Conservation (phyloP, 768 basidiomycete genomes). For the Rhodotorula babjevae region DNA sequence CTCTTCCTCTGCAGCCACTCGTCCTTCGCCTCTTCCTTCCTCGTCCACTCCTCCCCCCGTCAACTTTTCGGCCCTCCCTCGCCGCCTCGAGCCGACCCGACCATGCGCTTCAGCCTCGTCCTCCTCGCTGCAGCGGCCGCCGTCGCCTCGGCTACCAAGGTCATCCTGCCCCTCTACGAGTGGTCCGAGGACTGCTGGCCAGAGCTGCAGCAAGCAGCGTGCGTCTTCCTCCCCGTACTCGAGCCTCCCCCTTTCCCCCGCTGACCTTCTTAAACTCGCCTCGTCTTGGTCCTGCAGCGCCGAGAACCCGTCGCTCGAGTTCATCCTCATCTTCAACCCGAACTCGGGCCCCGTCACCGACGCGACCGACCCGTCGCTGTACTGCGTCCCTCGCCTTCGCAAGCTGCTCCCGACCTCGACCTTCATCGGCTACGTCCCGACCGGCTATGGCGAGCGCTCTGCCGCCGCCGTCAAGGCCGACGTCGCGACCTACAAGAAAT, state of each 20-base stretch:
- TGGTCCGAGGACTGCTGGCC: conserved; percentile 11
- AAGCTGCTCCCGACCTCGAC: background rate
- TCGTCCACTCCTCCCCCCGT: too few species aligned
- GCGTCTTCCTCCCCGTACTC: background rate
- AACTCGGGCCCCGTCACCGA: conserved; percentile 11
- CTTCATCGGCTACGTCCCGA: conserved; percentile 21
- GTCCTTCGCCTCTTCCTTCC: too few species aligned
- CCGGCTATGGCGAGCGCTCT: background rate
- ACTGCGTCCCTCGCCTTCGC: conserved; percentile 20
- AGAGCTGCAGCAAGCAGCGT: conserved; percentile 17
- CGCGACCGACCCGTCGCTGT: conserved; percentile 9
- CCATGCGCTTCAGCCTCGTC: background rate
- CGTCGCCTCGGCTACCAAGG: background rate
- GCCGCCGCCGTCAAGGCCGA: background rate
- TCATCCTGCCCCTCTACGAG: conserved; percentile 16
- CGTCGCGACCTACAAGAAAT: background rate
- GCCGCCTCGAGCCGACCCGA: too few species aligned
- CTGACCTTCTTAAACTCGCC: too few species aligned
- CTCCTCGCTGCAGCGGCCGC: background rate
- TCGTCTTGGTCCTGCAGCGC: too few species aligned
- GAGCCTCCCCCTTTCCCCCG: too few species aligned
- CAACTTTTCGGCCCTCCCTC: too few species aligned
- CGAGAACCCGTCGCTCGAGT: conserved; percentile 3
- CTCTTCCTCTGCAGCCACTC: too few species aligned
- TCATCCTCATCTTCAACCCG: conserved; percentile 17